Conservation (phyloP, 1,284 basidiomycete genomes). For the Amylostereum chailletii region DNA sequence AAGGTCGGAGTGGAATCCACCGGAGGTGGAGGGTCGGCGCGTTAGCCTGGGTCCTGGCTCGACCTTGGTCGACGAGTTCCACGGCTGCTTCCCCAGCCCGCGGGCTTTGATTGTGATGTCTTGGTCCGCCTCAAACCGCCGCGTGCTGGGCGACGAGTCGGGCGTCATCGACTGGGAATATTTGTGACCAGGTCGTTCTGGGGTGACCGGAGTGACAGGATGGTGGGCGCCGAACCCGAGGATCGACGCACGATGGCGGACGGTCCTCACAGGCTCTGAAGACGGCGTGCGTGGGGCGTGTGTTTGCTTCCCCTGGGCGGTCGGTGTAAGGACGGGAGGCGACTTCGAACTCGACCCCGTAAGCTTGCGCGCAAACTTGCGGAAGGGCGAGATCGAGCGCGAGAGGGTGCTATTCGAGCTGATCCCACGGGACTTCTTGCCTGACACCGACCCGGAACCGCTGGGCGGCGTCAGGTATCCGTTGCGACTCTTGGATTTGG, state of each 20-base stretch:
- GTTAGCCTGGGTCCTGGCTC: conserved; percentile 37
- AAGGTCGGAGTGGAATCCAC: conserved; percentile 26
- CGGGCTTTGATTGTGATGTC: conserved; percentile 33
- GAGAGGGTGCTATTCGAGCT: conserved; percentile 50
- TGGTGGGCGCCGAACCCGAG: conserved; percentile 39
- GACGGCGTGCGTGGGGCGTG: conserved; percentile 31
- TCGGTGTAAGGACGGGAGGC: conserved; percentile 37
- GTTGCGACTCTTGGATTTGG: conserved; percentile 35
- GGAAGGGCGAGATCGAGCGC: conserved; percentile 67
- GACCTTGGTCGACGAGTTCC: conserved; percentile 76
- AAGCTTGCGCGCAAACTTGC: conserved; percentile 64
- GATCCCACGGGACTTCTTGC: conserved; percentile 29
- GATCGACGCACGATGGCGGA: conserved; percentile 54
- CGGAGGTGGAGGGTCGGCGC: conserved; percentile 38
- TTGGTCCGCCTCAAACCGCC: conserved; percentile 19
- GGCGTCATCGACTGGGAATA: conserved; percentile 63
- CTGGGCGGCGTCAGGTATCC: conserved; percentile 60
- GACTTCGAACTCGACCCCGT: conserved; percentile 33
- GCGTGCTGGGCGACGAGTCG: conserved; percentile 44
- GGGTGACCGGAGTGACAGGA: conserved; percentile 38
- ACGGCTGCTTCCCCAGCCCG: conserved; percentile 25
- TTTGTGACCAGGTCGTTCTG: conserved; percentile 55
- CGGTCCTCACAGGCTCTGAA: conserved; percentile 41
- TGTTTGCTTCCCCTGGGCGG: conserved; percentile 31
- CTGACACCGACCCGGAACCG: conserved; percentile 22